Conservation (phyloP, 768 basidiomycete species). For the Saitozyma podzolica region DNA sequence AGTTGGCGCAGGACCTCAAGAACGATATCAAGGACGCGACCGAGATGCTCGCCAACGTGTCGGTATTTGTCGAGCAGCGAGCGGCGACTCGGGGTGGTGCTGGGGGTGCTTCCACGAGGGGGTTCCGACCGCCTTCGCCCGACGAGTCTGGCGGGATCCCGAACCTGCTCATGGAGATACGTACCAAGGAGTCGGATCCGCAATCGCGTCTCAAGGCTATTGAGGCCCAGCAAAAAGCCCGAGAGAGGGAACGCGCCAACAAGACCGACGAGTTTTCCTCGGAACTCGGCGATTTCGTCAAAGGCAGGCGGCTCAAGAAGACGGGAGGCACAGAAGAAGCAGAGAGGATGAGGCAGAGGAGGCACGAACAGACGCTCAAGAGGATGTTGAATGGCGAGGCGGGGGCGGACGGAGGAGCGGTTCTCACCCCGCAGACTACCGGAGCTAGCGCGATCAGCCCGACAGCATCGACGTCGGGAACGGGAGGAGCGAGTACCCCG, state of each 20-base stretch:
- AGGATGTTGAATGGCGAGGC: constrained; percentile 67
- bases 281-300: constrained; percentile 84
- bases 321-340: constrained; percentile 91
- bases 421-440: constrained; percentile 29
- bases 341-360: constrained; percentile 80
- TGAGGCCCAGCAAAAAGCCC: constrained; percentile 75
- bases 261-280: constrained; percentile 71
- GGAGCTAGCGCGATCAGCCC: constrained; percentile 12
- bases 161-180: constrained; percentile 75
- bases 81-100: neutral
- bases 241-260: constrained; percentile 70
- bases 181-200: constrained; percentile 76
- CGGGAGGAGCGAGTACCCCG: neutral
- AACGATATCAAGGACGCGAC: constrained; percentile 89
- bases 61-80: constrained; percentile 67
- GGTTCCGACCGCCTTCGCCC: constrained; percentile 63
- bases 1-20: constrained; percentile 79
- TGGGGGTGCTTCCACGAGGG: constrained; percentile 48
- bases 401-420: constrained; percentile 3
- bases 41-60: constrained; percentile 81
- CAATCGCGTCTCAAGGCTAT: constrained; percentile 87
- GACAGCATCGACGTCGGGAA: neutral
- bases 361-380: constrained; percentile 80
- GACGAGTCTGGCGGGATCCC: constrained; percentile 75
- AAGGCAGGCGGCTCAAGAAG: constrained; percentile 83